A percentile compares a stretch with the other conserved stretches of the same genome.
Conservation (phyloP, 2,329 filamentous ascomycete genomes). For the Fusarium foetens region DNA sequence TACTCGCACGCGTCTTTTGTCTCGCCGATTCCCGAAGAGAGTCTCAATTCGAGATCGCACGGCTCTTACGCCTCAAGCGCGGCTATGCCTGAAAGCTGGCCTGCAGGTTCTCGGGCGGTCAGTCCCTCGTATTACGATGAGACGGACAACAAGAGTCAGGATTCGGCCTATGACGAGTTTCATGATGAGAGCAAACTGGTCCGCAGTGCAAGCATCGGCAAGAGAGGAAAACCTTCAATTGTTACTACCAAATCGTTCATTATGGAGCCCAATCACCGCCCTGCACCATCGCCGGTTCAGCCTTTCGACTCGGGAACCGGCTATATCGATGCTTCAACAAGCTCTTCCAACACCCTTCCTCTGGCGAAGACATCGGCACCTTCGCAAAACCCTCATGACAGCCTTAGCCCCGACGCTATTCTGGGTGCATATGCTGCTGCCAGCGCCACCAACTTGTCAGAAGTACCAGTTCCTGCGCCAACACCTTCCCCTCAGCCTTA, state of each 20-base stretch:
- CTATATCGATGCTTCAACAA: constrained; percentile 59
- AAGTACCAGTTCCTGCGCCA: constrained; percentile 39
- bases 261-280: constrained; percentile 34
- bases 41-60: constrained; percentile 65
- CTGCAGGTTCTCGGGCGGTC: constrained; percentile 56
- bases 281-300: constrained; percentile 53
- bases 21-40: constrained; percentile 81
- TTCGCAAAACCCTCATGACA: constrained; percentile 24
- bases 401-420: constrained; percentile 58
- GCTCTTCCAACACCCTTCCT: constrained; percentile 57
- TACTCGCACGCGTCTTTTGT: constrained; percentile 75
- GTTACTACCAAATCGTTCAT: constrained; percentile 53
- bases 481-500: constrained; percentile 45
- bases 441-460: constrained; percentile 55
- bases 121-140: constrained; percentile 63
- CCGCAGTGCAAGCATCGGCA: constrained; percentile 69
- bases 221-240: constrained; percentile 67
- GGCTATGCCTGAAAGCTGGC: constrained; percentile 76
- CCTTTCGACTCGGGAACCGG: constrained; percentile 58
- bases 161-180: constrained; percentile 57
- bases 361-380: constrained; percentile 34
- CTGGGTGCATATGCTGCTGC: constrained; percentile 62
- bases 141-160: constrained; percentile 55
- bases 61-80: constrained; percentile 77
- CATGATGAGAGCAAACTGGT: constrained; percentile 68